Base-by-base conservation (phyloP, 208 protist species). In the Crithidia fasciculata region DNA sequence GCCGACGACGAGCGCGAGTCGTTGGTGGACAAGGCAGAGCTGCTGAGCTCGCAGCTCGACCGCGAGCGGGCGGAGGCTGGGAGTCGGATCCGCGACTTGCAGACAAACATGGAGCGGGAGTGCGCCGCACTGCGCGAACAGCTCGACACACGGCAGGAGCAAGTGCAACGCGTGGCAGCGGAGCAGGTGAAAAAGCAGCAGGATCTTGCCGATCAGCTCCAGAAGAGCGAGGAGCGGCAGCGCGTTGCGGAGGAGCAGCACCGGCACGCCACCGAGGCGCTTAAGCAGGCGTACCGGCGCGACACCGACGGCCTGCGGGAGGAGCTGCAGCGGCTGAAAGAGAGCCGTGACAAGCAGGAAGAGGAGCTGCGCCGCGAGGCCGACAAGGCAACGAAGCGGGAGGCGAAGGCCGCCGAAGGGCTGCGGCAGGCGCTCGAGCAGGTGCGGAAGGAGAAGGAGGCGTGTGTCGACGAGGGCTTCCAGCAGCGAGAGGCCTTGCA, bases 371-470 rank as follows among this genome's bases (percentile, higher is more conserved):
- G 73, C 6, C 49, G 59, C 4, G 86, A 88, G 60, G 40, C 87
- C 10, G 86, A 93, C 18, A 83, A 78, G 56, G 68, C 78, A 2
- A 63, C 73, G 36, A 83, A 80, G 66, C 75, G 78, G 36, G 88
- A 95, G 71, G 76, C 82, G 37, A 90, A 84, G 66, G 43, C 82
- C 2, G 72, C 73, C 5, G 82, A 86, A 50, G 54, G 80, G 15
- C 76, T 95, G 52, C 86, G 86, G 19, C 68, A 91, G 58, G 75
- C 85, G 40, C 68, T 90, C 37, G 88, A 92, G 56, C 74, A 88
- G 66, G 63, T 74, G 13, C 78, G 86, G 8, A 73, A 79, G 40
- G 90, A 93, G 56, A 90, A 91, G 60, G 85, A 93, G 74, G 28
- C 72, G 37, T 72, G 76, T 13, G 49, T 82, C 2, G 67, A 77